Base-by-base conservation (phyloP, 2,329 filamentous ascomycete species). In the Colletotrichum chlorophyti region DNA sequence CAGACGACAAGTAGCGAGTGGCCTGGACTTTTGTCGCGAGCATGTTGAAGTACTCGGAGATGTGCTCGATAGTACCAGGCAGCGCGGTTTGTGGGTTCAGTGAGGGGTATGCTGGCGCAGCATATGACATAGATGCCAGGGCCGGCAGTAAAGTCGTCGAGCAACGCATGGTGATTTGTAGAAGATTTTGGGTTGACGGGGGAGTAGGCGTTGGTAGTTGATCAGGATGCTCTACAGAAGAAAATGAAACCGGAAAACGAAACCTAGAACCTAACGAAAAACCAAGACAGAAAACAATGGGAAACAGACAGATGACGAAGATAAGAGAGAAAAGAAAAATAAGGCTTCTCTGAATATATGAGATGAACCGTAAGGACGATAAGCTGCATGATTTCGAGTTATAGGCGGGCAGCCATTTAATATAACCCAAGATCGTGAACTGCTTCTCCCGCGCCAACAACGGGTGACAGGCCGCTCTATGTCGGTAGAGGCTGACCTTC, bases 41-140 rank as follows among this genome's bases (percentile, higher is more conserved):
- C 64, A 83, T 71, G 69, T 83, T 83, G 75, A 88, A 88, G 74
- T 87, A 88, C 35, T 79, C 76, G 24, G 84, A 82, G 48, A 88
- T 68, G n/a, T 78, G 72, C 12, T 78, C 72, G 54, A 82, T 65
- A 17, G 74, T 74, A 38, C 72, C 73, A 19, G 69, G 53, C 11
- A 58, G 21, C 19, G 58, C 58, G 27, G 76, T 68, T 52, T 73
- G 68, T 64, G 73, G 60, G 63, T 77, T 76, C 62, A 80, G 67
- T 10, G 73, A 67, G 9, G 82, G 83, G 63, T 78, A 81, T 43
- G 76, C 72, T 8, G 77, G 78, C 27, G 80, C 80, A 50, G 77
- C 77, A 37, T 73, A 66, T 65, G 74, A 74, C 50, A 79, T 68
- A 58, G 76, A 76, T 71, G 75, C 73, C 63, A 83, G 72, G 60